phyloP scores from a whole-genome alignment of 1,284 basidiomycete genomes.

The Irpex sp. region DNA sequence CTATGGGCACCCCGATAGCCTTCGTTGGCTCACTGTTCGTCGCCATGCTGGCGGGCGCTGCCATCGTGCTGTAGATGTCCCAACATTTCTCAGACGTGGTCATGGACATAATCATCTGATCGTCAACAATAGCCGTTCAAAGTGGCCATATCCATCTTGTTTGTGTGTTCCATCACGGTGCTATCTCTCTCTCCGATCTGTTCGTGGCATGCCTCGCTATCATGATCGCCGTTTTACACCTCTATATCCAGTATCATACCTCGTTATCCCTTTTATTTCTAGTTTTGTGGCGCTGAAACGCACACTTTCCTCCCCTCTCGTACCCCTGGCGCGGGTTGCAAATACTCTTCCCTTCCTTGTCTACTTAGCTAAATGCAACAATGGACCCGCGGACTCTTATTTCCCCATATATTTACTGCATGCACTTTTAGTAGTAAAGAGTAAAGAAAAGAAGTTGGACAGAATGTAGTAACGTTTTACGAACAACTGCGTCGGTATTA shows the following conservation, averaged over 20 bases:
- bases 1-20: constrained; percentile 13
- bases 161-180: background rate
- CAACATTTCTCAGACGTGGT: background rate
- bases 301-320: background rate
- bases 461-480: background rate
- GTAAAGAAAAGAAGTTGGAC: background rate
- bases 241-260: background rate
- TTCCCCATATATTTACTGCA: background rate
- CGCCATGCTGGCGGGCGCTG: constrained; percentile 10
- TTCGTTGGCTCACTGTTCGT: constrained; percentile 14
- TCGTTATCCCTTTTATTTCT: background rate
- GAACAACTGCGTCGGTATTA: background rate
- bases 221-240: background rate
- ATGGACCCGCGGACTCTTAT: background rate
- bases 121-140: background rate
- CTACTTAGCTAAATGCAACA: background rate
- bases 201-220: background rate
- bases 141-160: background rate
- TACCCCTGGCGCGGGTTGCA: background rate
- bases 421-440: background rate
- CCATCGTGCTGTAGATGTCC: background rate
- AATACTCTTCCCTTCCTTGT: background rate
- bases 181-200: background rate
- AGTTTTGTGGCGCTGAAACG: background rate
- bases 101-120: background rate